These are phyloP conservation scores for Penicillium turbatum DNA, from an alignment of 495 filamentous ascomycete species.

Conservation along the genomic window DNA sequence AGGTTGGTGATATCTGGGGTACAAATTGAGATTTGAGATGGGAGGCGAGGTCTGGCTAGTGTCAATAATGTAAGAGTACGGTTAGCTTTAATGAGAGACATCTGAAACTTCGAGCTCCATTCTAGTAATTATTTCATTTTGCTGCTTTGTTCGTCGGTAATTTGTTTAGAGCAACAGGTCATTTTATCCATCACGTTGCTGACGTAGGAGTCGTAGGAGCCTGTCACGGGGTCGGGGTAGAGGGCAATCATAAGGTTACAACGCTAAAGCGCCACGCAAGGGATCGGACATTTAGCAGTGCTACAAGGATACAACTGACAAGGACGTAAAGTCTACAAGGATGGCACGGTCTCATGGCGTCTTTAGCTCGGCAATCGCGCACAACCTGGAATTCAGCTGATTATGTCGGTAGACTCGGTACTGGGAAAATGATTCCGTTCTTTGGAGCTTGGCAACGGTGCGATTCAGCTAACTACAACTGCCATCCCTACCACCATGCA, in stretches of 20 bases:
- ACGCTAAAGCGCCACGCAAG: not conserved
- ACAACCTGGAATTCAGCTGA: not conserved
- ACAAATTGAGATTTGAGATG: no score
- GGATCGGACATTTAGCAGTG: not conserved
- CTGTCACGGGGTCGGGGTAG: not conserved
- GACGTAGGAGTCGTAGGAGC: not conserved
- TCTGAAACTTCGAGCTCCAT: no score
- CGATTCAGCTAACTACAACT: not conserved
- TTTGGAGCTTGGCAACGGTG: not conserved
- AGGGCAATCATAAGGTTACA: not conserved
- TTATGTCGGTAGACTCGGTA: no score
- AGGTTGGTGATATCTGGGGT: no score
- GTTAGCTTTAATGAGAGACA: not conserved
- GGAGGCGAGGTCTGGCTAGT: no score
- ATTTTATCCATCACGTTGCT: not conserved
- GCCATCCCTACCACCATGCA: not conserved
- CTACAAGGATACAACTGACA: not conserved
- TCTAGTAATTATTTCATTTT: not conserved
- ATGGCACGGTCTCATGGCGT: not conserved
- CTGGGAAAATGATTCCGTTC: not conserved
- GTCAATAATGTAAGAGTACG: no score
- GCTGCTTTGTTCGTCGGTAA: not conserved
- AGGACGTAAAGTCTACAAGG: not conserved
- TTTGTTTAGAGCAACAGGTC: not conserved
- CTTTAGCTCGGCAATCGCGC: constrained; percentile 2